phyloP scores from a whole-genome alignment of 257 asterid species.

The Prunella vulgaris region DNA sequence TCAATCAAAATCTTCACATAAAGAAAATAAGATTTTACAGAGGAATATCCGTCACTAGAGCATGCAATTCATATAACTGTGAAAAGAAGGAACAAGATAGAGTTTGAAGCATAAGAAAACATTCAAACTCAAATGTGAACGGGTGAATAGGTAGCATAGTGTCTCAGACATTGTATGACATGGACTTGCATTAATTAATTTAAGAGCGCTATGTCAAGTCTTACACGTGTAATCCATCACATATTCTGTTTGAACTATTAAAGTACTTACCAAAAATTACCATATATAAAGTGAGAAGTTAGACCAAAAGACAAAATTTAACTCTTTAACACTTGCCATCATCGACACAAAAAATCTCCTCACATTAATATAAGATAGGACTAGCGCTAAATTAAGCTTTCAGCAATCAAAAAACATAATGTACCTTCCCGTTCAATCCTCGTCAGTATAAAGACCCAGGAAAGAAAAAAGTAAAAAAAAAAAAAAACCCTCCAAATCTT shows the following conservation, averaged over 20 bases:
- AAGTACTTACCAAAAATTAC: neutral
- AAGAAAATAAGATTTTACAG: neutral
- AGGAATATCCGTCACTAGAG: neutral
- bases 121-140: neutral
- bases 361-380: neutral
- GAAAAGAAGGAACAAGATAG: neutral
- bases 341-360: neutral
- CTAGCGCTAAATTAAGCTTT: conserved; percentile 3
- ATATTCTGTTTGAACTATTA: neutral
- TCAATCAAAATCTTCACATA: neutral
- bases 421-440: conserved; percentile 28
- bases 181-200: neutral
- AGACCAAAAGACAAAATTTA: conserved; percentile 1
- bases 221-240: neutral
- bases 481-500: neutral
- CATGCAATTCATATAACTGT: conserved; percentile 3
- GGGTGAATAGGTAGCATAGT: too few species aligned
- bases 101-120: neutral
- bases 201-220: neutral
- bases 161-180: too few species aligned
- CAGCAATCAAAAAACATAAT: conserved; percentile 26
- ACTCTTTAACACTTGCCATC: conserved; percentile 11
- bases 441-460: neutral
- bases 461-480: too few species aligned
- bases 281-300: neutral